phyloP scores from a whole-genome alignment of 2,329 filamentous ascomycete species.

The Xylogone sp. region DNA sequence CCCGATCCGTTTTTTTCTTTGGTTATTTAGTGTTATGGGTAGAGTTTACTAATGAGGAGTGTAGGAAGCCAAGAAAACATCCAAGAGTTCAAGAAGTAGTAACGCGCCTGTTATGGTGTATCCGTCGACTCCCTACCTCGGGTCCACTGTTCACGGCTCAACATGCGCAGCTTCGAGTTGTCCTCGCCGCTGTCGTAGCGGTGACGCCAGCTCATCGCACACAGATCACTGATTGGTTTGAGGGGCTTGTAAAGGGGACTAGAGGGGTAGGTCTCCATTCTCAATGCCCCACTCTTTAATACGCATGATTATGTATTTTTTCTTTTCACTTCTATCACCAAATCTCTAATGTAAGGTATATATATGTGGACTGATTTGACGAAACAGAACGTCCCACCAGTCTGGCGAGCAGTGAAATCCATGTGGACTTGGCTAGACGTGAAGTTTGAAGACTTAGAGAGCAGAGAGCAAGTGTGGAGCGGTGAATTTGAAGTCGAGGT shows the following conservation, averaged over 20 bases:
- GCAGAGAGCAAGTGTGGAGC: background rate
- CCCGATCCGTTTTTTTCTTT: background rate
- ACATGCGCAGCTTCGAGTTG: background rate
- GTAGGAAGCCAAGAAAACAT: background rate
- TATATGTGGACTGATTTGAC: background rate
- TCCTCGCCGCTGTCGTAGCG: background rate
- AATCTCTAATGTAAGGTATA: no score
- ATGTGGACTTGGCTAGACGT: conserved; percentile 1
- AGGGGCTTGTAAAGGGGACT: no score
- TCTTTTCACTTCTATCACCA: no score
- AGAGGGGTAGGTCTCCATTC: no score
- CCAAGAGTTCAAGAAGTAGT: background rate
- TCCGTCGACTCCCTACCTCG: background rate
- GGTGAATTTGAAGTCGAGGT: background rate
- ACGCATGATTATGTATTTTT: no score
- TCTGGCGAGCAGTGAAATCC: background rate
- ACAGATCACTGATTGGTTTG: background rate
- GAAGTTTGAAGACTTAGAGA: background rate
- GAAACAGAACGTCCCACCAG: background rate
- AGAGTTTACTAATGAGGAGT: no score
- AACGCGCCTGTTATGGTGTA: background rate
- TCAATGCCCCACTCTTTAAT: no score
- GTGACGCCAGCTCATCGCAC: background rate
- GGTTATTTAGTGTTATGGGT: no score
- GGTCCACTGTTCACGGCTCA: conserved; percentile 1